Evolutionary conservation across 78 protist species (phyloP).

Genomic region (Dictyostelium firmibasis): DNA sequence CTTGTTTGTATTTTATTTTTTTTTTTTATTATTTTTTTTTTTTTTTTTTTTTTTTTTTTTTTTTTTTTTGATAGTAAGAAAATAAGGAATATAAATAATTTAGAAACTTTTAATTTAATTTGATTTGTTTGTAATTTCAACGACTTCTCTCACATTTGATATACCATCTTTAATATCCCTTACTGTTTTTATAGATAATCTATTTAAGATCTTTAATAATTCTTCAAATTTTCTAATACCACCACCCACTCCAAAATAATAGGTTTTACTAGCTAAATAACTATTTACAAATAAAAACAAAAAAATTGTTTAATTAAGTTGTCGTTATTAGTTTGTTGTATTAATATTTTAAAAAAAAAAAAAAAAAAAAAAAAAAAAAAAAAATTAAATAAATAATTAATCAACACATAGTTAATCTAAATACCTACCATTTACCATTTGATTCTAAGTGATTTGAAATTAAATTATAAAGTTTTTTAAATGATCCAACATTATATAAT

Average conservation of each 20-base stretch:
- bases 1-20: no score
- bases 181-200: slow-evolving; percentile 7
- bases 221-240: slow-evolving; percentile 43
- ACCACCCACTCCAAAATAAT: slow-evolving; percentile 76
- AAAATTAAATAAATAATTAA: background rate
- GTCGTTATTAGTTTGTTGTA: background rate
- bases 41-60: background rate
- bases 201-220: background rate
- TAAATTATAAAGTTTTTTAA: slow-evolving; percentile 21
- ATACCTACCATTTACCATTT: slow-evolving; percentile 51
- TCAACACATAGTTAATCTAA: no score
- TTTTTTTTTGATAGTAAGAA: background rate
- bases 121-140: slow-evolving; percentile 5
- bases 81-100: background rate
- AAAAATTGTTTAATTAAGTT: background rate
- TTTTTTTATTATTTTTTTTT: no score
- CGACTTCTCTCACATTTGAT: slow-evolving; percentile 61
- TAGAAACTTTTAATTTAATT: background rate
- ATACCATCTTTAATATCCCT: slow-evolving; percentile 45
- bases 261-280: slow-evolving; percentile 45
- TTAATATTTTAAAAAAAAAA: no score
- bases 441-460: slow-evolving; percentile 20
- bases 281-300: background rate
- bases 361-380: background rate
- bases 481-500: slow-evolving; percentile 36